These are phyloP conservation scores for Trametes maxima DNA, from an alignment of 768 basidiomycete genomes.

Conservation along the genomic window DNA sequence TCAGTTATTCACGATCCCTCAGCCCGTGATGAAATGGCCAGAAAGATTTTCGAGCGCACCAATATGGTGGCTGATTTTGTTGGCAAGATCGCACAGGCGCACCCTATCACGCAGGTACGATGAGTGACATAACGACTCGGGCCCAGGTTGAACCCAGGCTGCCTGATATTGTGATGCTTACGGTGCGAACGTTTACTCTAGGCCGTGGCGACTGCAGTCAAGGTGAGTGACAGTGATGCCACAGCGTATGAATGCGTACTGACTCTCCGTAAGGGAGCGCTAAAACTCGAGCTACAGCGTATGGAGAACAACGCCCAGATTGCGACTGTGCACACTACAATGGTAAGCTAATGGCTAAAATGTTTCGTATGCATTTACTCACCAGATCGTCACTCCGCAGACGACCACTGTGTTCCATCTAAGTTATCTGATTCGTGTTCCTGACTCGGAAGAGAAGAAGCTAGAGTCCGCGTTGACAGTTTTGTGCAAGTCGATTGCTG, in stretches of 20 bases:
- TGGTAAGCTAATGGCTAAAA: neutral
- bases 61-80: neutral
- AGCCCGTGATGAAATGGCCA: neutral
- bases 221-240: neutral
- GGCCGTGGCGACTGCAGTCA: neutral
- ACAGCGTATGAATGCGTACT: too few species aligned
- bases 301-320: constrained; percentile 1
- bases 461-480: neutral
- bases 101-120: neutral
- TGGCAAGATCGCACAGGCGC: neutral
- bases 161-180: too few species aligned
- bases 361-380: too few species aligned
- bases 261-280: neutral
- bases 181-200: too few species aligned
- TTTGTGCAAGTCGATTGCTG: neutral
- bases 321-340: neutral
- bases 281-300: neutral
- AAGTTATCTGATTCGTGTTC: neutral
- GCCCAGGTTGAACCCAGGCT: too few species aligned
- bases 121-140: too few species aligned
- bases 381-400: neutral
- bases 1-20: neutral
- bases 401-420: constrained; percentile 3
- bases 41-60: neutral
- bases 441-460: too few species aligned